Base-by-base conservation (phyloP, 345 rosid species). In the Murraya koenigii region DNA sequence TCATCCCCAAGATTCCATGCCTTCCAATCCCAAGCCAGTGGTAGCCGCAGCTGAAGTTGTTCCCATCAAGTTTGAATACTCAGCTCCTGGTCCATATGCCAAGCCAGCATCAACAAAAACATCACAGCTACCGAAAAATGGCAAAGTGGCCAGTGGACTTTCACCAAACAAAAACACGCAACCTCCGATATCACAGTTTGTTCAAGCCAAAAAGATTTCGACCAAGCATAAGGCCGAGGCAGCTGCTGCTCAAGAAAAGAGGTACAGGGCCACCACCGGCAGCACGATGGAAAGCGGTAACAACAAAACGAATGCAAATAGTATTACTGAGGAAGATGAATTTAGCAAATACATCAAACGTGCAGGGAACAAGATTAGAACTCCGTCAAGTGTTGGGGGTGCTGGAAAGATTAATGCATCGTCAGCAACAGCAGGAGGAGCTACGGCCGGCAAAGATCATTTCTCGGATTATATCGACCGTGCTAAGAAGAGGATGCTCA, bases 401-500 rank as follows among this genome's bases (percentile, higher is more conserved):
- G 84, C 76, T 5, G 72, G 54, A 20, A 44, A 66, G 38, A 66
- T 44, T 9, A 47, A 47, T 54, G n/a, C 70, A 25, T 3, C 39
- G 4, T 26, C 74, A 41, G 79, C 36, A 6, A 25, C 10, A 47
- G 67, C 41, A 56, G 67, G 41, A 14, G 71, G 63, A 58, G 79
- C 77, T 28, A 19, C 15, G 49, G 49, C 69, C 17, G 33, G 22
- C 13, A 69, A 74, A 55, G 85, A 82, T 68, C 77, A 58, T 69
- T 81, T 82, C 13, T 22, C 76, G 1, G 78, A 80, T n/a, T 88
- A 66, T 59, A 83, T 83, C 61, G n/a, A 54, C 14, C 76, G 77
- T 13, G 71, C 80, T 1, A 86, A 44, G 86, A 36, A 28, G 33
- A 86, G 35, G 82, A 63, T 88, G 81, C 47, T 88, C 14, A 77